Conservation (phyloP, 306 rosid species). For the Sicyos baderoa region DNA sequence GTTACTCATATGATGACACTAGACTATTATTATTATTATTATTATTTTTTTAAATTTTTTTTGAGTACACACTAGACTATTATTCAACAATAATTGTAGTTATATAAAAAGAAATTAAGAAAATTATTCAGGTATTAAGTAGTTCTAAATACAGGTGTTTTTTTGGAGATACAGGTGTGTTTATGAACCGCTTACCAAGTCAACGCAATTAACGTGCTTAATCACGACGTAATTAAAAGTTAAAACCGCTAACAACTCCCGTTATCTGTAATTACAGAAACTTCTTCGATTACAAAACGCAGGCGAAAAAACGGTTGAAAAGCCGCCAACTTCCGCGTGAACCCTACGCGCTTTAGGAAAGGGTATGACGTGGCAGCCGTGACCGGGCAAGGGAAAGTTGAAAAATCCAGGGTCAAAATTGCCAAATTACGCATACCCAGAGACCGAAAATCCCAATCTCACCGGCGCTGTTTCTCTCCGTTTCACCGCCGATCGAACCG, state of each 20-base stretch:
- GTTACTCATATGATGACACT: too few species aligned
- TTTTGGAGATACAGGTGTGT: neutral
- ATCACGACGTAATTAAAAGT: neutral
- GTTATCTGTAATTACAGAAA: neutral
- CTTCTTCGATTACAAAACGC: neutral
- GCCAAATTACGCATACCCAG: neutral
- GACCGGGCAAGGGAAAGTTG: conserved; percentile 1
- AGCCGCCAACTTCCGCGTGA: conserved; percentile 11
- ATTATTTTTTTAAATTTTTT: too few species aligned
- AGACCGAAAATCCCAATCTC: neutral
- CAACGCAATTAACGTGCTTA: conserved; percentile 5
- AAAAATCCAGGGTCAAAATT: conserved; percentile 7
- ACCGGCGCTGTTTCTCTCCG: conserved; percentile 10
- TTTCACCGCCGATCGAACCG: conserved; percentile 18
- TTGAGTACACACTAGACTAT: too few species aligned
- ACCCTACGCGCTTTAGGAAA: neutral
- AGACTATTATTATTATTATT: too few species aligned
- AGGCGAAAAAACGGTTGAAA: conserved; percentile 9
- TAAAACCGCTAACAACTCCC: neutral
- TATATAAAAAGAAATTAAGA: too few species aligned
- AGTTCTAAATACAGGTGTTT: too few species aligned
- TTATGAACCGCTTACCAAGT: neutral
- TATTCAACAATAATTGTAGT: too few species aligned
- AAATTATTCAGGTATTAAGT: too few species aligned
- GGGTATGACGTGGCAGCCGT: conserved; percentile 16